phyloP scores from a whole-genome alignment of 75 land plant species.

The Ceratopteris richardii region DNA sequence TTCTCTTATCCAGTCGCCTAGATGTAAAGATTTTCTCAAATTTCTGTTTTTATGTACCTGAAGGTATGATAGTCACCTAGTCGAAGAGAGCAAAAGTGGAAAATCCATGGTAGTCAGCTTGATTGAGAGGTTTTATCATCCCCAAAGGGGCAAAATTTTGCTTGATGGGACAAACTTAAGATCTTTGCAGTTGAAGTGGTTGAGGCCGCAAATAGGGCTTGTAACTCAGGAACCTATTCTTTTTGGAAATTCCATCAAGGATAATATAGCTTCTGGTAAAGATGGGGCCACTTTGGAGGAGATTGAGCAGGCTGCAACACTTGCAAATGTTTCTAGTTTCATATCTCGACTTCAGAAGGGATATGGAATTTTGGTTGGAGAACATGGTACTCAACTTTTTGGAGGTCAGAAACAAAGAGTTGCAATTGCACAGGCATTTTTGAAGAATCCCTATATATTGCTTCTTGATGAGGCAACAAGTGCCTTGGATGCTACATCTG shows the following conservation, averaged over 20 bases:
- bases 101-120: conserved; percentile 92
- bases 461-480: conserved; percentile 93
- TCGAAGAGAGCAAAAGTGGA: conserved; percentile 97
- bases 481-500: conserved; percentile 89
- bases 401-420: conserved; percentile 49
- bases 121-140: conserved; percentile 95
- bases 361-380: conserved; percentile 30
- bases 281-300: conserved; percentile 78
- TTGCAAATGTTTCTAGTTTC: conserved; percentile 88
- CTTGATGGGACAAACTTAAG: conserved; percentile 80
- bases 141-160: conserved; percentile 71
- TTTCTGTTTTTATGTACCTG: conserved; percentile 55
- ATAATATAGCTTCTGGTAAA: conserved; percentile 89
- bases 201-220: conserved; percentile 81
- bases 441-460: conserved; percentile 73
- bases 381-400: no score
- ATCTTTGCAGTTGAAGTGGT: conserved; percentile 75
- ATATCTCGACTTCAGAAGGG: conserved; percentile 90
- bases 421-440: conserved; percentile 91
- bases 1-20: conserved; percentile 84
- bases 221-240: conserved; percentile 95
- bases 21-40: conserved; percentile 66
- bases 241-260: conserved; percentile 69
- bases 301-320: conserved; percentile 63
- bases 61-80: conserved; percentile 74